Evolutionary conservation across 352 stramenopile genomes (phyloP).

Genomic region (Pythium aristosporum): DNA sequence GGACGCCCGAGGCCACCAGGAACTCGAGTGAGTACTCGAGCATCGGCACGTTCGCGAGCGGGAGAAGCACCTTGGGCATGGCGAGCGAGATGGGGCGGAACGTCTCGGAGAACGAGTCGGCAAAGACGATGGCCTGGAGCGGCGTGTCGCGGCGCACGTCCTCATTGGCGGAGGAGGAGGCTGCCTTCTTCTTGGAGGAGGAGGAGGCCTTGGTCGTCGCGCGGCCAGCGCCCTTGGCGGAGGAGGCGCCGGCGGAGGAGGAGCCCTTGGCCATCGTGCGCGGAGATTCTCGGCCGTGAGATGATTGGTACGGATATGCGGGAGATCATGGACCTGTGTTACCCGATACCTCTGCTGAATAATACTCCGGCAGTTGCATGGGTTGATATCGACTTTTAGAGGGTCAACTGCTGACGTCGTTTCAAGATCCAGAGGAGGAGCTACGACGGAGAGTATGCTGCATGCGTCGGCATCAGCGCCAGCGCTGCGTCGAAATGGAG

Average conservation of each 20-base stretch:
- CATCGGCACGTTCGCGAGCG: slow-evolving; percentile 96
- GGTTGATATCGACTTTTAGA: slow-evolving; percentile 10
- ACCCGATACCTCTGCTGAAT: slow-evolving; percentile 5
- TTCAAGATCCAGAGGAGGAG: slow-evolving; percentile 10
- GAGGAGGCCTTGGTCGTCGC: neutral
- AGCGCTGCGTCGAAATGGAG: slow-evolving; percentile 4
- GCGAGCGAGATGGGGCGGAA: slow-evolving; percentile 92
- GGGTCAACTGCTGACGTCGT: slow-evolving; percentile 10
- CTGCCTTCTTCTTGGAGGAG: slow-evolving; percentile 11
- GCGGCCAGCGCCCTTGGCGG: neutral
- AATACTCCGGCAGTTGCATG: neutral
- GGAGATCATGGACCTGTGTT: neutral
- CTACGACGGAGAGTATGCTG: neutral
- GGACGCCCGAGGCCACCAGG: slow-evolving; percentile 90
- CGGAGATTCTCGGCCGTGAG: neutral
- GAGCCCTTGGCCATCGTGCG: slow-evolving; percentile 9
- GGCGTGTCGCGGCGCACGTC: slow-evolving; percentile 90
- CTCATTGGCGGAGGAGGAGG: slow-evolving; percentile 28
- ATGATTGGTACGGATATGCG: slow-evolving; percentile 15
- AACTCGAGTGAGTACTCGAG: slow-evolving; percentile 98
- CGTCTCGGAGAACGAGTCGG: slow-evolving; percentile 93
- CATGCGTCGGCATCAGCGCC: slow-evolving; percentile 21
- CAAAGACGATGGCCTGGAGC: slow-evolving; percentile 96
- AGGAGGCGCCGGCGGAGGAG: neutral
- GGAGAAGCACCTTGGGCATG: slow-evolving; percentile 93